Base-by-base conservation (phyloP, 2,329 filamentous ascomycete species). In the Coniochaeta sp. region DNA sequence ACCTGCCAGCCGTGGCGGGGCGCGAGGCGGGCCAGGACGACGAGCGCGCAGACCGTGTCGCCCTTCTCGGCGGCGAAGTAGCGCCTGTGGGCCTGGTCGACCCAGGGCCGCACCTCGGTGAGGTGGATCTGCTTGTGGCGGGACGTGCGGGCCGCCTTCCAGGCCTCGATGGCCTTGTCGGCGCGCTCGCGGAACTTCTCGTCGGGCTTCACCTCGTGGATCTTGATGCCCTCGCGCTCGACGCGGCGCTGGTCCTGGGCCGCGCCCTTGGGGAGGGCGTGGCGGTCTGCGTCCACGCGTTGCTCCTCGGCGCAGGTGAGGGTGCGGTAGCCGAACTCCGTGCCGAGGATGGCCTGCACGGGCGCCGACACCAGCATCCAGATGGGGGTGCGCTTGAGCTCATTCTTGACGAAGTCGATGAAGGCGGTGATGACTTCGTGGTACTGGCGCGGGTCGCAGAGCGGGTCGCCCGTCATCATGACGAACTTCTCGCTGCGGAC, bases 301-400 rank as follows among this genome's bases (percentile, higher is more conserved):
- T 96, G 91, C 76, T 97, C 93, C 34, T 91, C 90, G 9, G 90
- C 90, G 68, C 92, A 93, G 40, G 90, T 93, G 64, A 97, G 82
- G 7, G 90, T 95, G 60, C 92, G 88, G 92, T 92, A 97, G 68
- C 90, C 88, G 64, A 95, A 84, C 66, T 89, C 89, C 60, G 85
- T 82, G 22, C 89, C 91, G 2, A 97, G 84, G 14, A 95, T 86
- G 65, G 90, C 87, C 71, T 96, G 90, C 3, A 90, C 83, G 0
- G 88, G 81, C n/a, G 81, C 77, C 9, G 90, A 91, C n/a, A 91
- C 89, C 12, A 97, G 84, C 69, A 97, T 84, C 93, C 93, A 97
- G 43, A 97, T 81, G 0, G 92, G 91, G 62, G 66, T 64, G 11
- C 61, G 59, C 50, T 78, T 76, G 22, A 80, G 74, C 62, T 91